phyloP scores from a whole-genome alignment of 768 basidiomycete species.

The Gloeopeniophorella convolvens region DNA sequence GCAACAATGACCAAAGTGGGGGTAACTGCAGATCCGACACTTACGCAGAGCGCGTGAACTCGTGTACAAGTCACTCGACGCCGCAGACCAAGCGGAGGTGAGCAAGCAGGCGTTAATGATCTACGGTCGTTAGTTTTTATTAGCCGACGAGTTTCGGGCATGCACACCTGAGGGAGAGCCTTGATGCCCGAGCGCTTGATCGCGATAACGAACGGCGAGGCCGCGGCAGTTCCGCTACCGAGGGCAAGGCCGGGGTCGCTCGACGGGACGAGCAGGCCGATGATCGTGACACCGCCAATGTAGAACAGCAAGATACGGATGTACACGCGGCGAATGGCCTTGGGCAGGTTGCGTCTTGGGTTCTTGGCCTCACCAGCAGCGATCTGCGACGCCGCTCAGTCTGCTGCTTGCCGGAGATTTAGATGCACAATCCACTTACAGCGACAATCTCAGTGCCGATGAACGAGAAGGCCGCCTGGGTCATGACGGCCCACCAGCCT shows the following conservation, averaged over 20 bases:
- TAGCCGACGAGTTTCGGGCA: constrained; percentile 3
- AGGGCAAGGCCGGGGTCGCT: constrained; percentile 51
- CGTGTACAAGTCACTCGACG: constrained; percentile 84
- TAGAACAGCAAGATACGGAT: constrained; percentile 79
- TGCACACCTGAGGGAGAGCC: constrained; percentile 65
- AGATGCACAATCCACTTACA: constrained; percentile 35
- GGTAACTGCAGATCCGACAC: constrained; percentile 24
- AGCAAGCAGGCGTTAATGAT: constrained; percentile 79
- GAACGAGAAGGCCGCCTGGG: constrained; percentile 88
- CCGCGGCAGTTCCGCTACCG: constrained; percentile 52
- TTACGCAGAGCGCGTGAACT: constrained; percentile 79
- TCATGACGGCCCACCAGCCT: constrained; percentile 63
- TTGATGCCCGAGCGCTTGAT: constrained; percentile 83
- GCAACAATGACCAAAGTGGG: background rate
- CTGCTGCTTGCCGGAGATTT: background rate
- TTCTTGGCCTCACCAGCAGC: constrained; percentile 91
- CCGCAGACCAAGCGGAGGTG: constrained; percentile 91
- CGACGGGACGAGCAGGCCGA: constrained; percentile 79
- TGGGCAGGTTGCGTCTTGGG: constrained; percentile 63
- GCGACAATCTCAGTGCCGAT: constrained; percentile 95
- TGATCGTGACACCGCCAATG: constrained; percentile 55
- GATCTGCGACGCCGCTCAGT: constrained; percentile 41
- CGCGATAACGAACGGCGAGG: constrained; percentile 90
- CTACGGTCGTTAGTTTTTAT: constrained; percentile 28
- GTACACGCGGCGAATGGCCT: constrained; percentile 55